Evolutionary conservation across 768 basidiomycete genomes (phyloP).

Genomic region (Podaxis sp.): DNA sequence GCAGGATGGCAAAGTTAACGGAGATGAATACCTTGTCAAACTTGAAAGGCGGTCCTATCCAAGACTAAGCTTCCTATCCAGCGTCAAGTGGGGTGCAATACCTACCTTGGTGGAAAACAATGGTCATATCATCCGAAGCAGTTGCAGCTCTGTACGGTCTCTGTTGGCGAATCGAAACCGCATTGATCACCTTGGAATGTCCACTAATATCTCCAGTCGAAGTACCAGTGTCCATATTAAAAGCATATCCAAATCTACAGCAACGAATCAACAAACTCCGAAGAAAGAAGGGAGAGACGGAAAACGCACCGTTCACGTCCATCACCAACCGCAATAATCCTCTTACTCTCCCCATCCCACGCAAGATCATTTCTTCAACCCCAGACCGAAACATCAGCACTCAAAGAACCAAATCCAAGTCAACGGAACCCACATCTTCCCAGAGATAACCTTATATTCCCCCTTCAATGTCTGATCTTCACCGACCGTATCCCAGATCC

Average conservation of each 20-base stretch:
- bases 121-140: slow-evolving; percentile 77
- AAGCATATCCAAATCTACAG: slow-evolving; percentile 75
- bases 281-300: background rate
- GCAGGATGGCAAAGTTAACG: no score
- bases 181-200: slow-evolving; percentile 87
- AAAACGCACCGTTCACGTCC: slow-evolving; percentile 77
- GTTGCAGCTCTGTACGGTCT: slow-evolving; percentile 91
- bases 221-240: slow-evolving; percentile 81
- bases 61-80: background rate
- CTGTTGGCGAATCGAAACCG: slow-evolving; percentile 84
- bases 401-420: background rate
- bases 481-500: slow-evolving; percentile 92
- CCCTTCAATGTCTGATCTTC: slow-evolving; percentile 81
- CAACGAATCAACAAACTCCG: background rate
- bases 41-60: slow-evolving; percentile 79
- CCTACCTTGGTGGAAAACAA: slow-evolving; percentile 80
- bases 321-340: slow-evolving; percentile 94
- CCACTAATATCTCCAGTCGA: slow-evolving; percentile 88
- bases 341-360: slow-evolving; percentile 96
- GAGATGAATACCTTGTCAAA: slow-evolving; percentile 63
- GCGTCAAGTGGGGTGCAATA: background rate
- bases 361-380: slow-evolving; percentile 79
- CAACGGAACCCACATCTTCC: slow-evolving; percentile 58
- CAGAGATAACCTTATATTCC: slow-evolving; percentile 75
- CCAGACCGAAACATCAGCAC: background rate